phyloP scores from a whole-genome alignment of 148 eudicot genomes.

The Talinum fruticosum region DNA sequence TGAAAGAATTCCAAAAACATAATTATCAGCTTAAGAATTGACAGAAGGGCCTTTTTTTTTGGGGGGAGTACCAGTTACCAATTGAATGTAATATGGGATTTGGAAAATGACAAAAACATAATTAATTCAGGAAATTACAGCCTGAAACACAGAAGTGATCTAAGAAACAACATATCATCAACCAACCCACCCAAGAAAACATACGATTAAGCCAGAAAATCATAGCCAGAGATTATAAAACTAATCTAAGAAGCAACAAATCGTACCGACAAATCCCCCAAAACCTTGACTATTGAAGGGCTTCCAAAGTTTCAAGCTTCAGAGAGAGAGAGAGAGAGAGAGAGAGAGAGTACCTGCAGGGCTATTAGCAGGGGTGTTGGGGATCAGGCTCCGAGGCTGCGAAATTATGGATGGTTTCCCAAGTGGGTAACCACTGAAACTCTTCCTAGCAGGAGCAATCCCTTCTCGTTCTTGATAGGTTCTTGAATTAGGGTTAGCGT shows the following conservation, averaged over 20 bases:
- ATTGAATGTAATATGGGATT: not conserved
- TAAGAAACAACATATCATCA: too few relatives aligned
- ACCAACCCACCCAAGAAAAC: too few relatives aligned
- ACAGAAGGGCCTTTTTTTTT: too few relatives aligned
- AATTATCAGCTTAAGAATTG: not conserved
- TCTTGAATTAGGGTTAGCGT: conserved; percentile 32
- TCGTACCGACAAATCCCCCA: too few relatives aligned
- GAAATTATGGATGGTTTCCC: conserved; percentile 44
- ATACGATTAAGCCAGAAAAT: too few relatives aligned
- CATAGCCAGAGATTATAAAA: not conserved
- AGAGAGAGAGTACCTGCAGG: conserved; percentile 56
- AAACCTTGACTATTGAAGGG: too few relatives aligned
- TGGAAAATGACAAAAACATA: not conserved
- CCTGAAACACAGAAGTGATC: too few relatives aligned
- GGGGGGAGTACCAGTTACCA: not conserved
- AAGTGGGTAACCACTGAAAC: conserved; percentile 51
- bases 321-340: conserved; percentile 1
- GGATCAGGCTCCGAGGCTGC: conserved; percentile 33
- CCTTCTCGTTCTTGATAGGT: conserved; percentile 27
- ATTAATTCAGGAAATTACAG: not conserved
- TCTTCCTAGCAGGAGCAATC: conserved; percentile 21
- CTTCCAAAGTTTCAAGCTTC: not conserved
- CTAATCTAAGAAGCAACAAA: not conserved
- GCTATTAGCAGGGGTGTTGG: conserved; percentile 60
- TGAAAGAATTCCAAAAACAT: conserved; percentile 20